Evolutionary conservation across 768 basidiomycete species (phyloP).

Genomic region (Tubosaeta brunneosetosa): DNA sequence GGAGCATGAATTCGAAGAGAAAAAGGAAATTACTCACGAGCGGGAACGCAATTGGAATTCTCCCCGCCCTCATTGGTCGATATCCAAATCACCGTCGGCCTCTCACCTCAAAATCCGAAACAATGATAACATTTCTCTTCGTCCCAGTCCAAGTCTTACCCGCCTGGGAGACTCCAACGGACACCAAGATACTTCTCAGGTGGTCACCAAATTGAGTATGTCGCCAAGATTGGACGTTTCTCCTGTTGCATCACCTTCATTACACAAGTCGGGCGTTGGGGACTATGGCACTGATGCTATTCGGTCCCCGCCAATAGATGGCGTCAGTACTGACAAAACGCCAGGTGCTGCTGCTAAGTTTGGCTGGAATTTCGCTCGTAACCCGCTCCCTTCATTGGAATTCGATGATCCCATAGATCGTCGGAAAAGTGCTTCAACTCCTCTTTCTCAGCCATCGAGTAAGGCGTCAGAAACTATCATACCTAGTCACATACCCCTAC

Average conservation of each 20-base stretch:
- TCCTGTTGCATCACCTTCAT: neutral
- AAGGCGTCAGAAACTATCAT: slow-evolving; percentile 19
- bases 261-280: slow-evolving; percentile 2
- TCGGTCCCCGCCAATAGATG: neutral
- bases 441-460: slow-evolving; percentile 25
- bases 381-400: slow-evolving; percentile 39
- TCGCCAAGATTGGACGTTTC: slow-evolving; percentile 1
- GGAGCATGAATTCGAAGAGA: slow-evolving; percentile 28
- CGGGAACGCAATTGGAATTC: slow-evolving; percentile 71
- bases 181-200: slow-evolving; percentile 4
- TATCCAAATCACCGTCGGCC: slow-evolving; percentile 18
- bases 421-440: slow-evolving; percentile 20
- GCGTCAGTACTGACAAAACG: slow-evolving; percentile 11
- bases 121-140: slow-evolving; percentile 9
- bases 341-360: slow-evolving; percentile 28
- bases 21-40: slow-evolving; percentile 40
- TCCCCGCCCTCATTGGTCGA: slow-evolving; percentile 54
- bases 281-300: neutral
- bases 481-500: slow-evolving; percentile 44
- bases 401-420: slow-evolving; percentile 24
- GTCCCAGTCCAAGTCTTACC: slow-evolving; percentile 18
- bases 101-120: slow-evolving; percentile 5
- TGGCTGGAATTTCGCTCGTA: slow-evolving; percentile 40
- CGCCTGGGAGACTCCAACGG: slow-evolving; percentile 6
- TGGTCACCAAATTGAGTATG: neutral